Evolutionary conservation across 352 stramenopile species (phyloP).

Genomic region (Plasmopara viticola): DNA sequence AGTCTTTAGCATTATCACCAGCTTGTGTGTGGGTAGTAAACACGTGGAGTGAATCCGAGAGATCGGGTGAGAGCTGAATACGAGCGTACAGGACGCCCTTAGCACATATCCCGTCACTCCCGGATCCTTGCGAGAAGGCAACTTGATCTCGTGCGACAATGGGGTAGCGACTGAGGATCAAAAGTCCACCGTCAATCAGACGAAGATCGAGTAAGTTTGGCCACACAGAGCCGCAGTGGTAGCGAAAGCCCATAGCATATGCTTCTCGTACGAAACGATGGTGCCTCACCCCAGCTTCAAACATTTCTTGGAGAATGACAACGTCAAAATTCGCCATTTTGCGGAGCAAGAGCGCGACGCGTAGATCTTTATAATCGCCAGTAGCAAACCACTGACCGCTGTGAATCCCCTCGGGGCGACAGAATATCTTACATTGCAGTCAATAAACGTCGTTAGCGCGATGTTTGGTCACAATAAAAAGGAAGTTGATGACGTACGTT

Average conservation of each 20-base stretch:
- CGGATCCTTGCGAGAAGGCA: slow-evolving; percentile 46
- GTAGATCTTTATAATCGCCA: slow-evolving; percentile 74
- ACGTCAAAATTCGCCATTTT: slow-evolving; percentile 74
- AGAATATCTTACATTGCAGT: slow-evolving; percentile 49
- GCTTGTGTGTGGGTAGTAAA: slow-evolving; percentile 84
- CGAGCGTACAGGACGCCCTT: slow-evolving; percentile 76
- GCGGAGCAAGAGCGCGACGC: slow-evolving; percentile 51
- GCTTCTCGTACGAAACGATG: slow-evolving; percentile 48
- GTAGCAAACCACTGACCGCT: slow-evolving; percentile 59
- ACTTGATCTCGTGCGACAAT: slow-evolving; percentile 66
- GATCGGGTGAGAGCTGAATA: slow-evolving; percentile 61
- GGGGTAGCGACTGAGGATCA: slow-evolving; percentile 80
- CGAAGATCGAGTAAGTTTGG: slow-evolving; percentile 39
- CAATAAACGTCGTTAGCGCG: slow-evolving; percentile 6
- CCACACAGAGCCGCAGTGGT: slow-evolving; percentile 74
- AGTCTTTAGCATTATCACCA: slow-evolving; percentile 41
- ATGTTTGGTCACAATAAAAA: slow-evolving; percentile 1
- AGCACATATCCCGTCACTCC: slow-evolving; percentile 62
- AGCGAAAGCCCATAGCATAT: slow-evolving; percentile 52
- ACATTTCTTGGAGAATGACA: slow-evolving; percentile 77
- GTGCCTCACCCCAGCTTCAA: slow-evolving; percentile 58
- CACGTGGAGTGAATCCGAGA: slow-evolving; percentile 68
- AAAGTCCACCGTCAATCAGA: slow-evolving; percentile 66
- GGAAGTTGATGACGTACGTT: slow-evolving; percentile 33
- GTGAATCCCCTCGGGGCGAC: slow-evolving; percentile 69